phyloP scores from a whole-genome alignment of 371 early-diverging fungal species.

The Dichotomocladium elegans region DNA sequence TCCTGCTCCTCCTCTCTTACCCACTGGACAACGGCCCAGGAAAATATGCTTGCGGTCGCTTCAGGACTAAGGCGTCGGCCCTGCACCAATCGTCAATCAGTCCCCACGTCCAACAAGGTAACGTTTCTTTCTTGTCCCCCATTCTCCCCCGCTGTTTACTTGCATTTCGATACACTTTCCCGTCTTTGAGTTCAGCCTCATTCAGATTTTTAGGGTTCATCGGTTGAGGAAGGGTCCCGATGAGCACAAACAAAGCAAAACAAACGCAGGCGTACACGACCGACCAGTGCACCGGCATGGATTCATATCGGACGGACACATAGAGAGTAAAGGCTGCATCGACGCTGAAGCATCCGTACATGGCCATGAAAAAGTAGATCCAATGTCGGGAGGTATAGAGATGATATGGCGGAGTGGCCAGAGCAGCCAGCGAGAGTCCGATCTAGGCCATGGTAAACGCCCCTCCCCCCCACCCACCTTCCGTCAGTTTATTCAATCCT shows the following conservation, averaged over 20 bases:
- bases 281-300: neutral
- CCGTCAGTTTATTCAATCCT: neutral
- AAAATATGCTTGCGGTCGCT: slow-evolving; percentile 30
- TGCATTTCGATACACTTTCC: too few species aligned
- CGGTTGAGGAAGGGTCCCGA: slow-evolving; percentile 22
- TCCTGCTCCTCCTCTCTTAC: slow-evolving; percentile 12
- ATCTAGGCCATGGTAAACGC: slow-evolving; percentile 1
- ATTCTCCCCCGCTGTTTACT: too few species aligned
- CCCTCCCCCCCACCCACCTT: neutral
- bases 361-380: slow-evolving; percentile 3
- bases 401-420: slow-evolving; percentile 4
- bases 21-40: slow-evolving; percentile 38
- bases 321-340: slow-evolving; percentile 3
- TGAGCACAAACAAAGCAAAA: slow-evolving; percentile 1
- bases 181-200: neutral
- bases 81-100: slow-evolving; percentile 11
- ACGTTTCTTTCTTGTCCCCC: too few species aligned
- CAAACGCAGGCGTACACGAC: neutral
- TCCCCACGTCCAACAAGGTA: too few species aligned
- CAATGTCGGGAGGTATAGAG: slow-evolving; percentile 4
- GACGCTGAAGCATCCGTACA: neutral
- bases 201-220: slow-evolving; percentile 26
- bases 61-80: slow-evolving; percentile 27
- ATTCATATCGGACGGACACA: neutral
- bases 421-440: neutral